Evolutionary conservation across 768 basidiomycete genomes (phyloP), one percentile per base, ranked within the genome.

Genomic region (Termitomyces sp.): DNA sequence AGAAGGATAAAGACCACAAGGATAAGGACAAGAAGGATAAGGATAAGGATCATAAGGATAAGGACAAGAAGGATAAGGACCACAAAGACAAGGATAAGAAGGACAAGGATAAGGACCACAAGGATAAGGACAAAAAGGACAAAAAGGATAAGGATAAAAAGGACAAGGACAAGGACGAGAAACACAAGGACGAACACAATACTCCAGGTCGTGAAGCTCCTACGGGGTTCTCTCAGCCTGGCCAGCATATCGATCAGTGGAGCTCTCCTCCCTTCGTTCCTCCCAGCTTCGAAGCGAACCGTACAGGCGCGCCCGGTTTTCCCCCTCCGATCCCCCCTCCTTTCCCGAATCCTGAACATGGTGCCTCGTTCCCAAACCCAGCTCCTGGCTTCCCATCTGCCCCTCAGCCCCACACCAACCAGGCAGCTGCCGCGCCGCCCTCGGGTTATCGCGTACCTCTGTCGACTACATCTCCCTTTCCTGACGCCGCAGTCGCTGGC

Each of bases 361-460:
- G 51, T 37, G n/a, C 51, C 46, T 11, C 45, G 12, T 63, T 58
- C 54, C 65, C 59, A 56, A 53, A 12, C 60, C 57, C 53, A 55
- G 60, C 59, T 52, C 60, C 59, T 54, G 57, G 50, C 63, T 66
- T 62, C 61, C 68, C 62, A 59, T 61, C 65, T 60, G 42, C 51
- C 38, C 59, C 50, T 61, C 65, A 60, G 55, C 29, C 36, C 38
- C 55, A 52, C 32, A 56, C 45, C 32, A 55, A 38, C 29, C 60
- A 56, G 36, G 65, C 49, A 51, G 52, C 61, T 31, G 63, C 66
- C 4, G 73, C 80, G 0, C 85, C 87, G 0, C 81, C 86, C 2
- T 89, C 89, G 1, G 91, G 91, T 12, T 85, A 79, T 67, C 87
- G 90, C 64, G 70, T 90, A 57, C 79, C 87, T 0, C 74, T 90